These are phyloP conservation scores for Ceratocystis papillata DNA, from an alignment of 2,329 filamentous ascomycete species.

Conservation along the genomic window DNA sequence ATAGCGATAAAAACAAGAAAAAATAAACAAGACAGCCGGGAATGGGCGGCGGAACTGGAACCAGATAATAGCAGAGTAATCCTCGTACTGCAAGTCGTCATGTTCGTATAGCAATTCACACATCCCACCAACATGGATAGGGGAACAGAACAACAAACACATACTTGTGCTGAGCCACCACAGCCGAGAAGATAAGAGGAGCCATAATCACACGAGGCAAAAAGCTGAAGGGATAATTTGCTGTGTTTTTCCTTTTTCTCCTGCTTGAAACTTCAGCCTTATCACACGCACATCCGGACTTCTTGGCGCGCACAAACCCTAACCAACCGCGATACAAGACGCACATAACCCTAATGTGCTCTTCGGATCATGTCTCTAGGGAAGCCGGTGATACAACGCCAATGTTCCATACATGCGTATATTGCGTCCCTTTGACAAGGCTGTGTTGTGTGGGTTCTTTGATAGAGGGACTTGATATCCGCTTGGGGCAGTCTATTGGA, in stretches of 20 bases:
- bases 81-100: neutral
- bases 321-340: neutral
- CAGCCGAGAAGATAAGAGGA: neutral
- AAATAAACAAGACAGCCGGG: neutral
- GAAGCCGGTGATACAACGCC: neutral
- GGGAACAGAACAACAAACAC: neutral
- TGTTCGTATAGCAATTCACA: conserved; percentile 4
- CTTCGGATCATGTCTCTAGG: neutral
- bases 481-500: neutral
- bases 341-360: neutral
- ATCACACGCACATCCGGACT: neutral
- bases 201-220: neutral
- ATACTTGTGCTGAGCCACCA: neutral
- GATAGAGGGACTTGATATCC: neutral
- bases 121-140: neutral
- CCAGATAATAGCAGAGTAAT: neutral
- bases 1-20: neutral
- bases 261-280: conserved; percentile 1
- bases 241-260: no score
- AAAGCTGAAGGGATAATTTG: neutral
- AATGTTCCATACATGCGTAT: neutral
- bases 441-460: neutral
- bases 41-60: neutral
- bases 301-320: neutral
- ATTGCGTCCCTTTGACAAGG: neutral